Evolutionary conservation across 331 rosid genomes (phyloP), one percentile per base, ranked within the genome.

Genomic region (Malus hybrid): DNA sequence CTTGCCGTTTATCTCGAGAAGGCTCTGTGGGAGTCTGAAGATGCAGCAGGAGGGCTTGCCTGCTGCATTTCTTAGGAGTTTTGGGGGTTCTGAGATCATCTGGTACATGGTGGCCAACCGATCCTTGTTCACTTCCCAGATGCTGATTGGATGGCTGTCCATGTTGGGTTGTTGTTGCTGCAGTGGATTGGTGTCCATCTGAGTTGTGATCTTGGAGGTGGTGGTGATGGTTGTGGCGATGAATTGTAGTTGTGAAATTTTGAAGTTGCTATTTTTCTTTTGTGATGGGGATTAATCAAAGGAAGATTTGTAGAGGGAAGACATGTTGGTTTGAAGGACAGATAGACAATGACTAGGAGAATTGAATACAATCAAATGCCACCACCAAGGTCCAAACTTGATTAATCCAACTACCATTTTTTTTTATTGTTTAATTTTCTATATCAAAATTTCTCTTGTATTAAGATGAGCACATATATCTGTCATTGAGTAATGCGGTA

Each of bases 11-110:
- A 66, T 77, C 10, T 85, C 91, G 4, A 64, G 33, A 1, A 89
- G 78, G 82, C 86, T 76, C 57, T 83, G 80, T 4, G 97, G 91
- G 7, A 86, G 85, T 63, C 85, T 77, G 83, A 85, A 88, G 33
- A 91, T 89, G 84, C 81, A 82, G 10, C 93, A 91, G 0, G 84
- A 75, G 32, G 20, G 71, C 5, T 78, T 87, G 0, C 91, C 90
- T 1, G 91, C 96, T 8, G 72, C 76, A 60, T 65, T 75, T 66
- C 86, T 62, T 2, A 91, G 83, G 11, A 89, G 60, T 69, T 80
- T 67, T 16, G 93, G 93, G 28, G 83, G 80, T 54, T 85, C 73
- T 1, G 83, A 73, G 12, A 88, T 77, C 75, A 79, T 85, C 7
- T 48, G 52, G 67, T 78, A 76, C 87, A 85, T 84, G 19, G 69